Conservation (phyloP, 2,329 filamentous ascomycete genomes). For the Whalleya microplaca region DNA sequence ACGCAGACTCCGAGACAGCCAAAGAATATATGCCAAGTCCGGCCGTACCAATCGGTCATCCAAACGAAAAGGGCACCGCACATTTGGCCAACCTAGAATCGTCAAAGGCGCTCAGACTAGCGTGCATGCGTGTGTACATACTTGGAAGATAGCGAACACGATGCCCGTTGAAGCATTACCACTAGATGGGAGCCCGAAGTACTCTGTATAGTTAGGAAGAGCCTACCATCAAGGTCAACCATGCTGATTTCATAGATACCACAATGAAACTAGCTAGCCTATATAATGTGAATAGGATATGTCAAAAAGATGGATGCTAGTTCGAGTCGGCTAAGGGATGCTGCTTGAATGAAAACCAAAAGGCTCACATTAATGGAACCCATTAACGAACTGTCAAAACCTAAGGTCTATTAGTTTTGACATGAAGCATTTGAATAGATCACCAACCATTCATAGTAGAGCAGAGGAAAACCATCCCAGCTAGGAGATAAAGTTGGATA, state of each 20-base stretch:
- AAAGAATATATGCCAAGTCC: slow-evolving; percentile 47
- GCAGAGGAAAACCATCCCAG: slow-evolving; percentile 36
- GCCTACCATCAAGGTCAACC: slow-evolving; percentile 15
- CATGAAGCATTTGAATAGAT: neutral
- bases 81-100: slow-evolving; percentile 45
- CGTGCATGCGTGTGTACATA: slow-evolving; percentile 10
- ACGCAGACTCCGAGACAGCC: slow-evolving; percentile 53
- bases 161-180: slow-evolving; percentile 47
- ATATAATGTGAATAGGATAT: too few species aligned
- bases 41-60: slow-evolving; percentile 49
- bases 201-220: slow-evolving; percentile 45
- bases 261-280: too few species aligned
- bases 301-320: too few species aligned
- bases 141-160: slow-evolving; percentile 48
- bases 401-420: slow-evolving; percentile 26
- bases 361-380: slow-evolving; percentile 45
- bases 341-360: too few species aligned
- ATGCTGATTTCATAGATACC: neutral
- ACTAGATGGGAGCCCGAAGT: slow-evolving; percentile 41
- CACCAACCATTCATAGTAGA: slow-evolving; percentile 46
- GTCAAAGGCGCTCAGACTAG: slow-evolving; percentile 4
- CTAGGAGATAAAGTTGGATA: slow-evolving; percentile 36
- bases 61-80: slow-evolving; percentile 46
- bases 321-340: too few species aligned
- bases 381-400: slow-evolving; percentile 48